Percentiles rank a stretch among this genome's conserved stretches.
phyloP scores from a whole-genome alignment of 1,284 basidiomycete genomes.

The Rhodotorula sp. region DNA sequence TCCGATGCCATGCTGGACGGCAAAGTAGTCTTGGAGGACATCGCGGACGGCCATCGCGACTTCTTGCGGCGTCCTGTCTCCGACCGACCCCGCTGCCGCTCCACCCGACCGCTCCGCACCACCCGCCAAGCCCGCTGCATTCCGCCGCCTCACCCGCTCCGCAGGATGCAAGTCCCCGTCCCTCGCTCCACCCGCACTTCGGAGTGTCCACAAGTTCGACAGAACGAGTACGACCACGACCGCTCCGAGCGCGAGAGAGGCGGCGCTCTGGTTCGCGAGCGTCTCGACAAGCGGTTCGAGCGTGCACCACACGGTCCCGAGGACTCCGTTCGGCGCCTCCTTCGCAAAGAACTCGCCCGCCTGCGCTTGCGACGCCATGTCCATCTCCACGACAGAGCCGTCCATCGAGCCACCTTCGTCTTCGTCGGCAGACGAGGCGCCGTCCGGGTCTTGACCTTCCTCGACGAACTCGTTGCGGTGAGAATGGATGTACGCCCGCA shows the following conservation, averaged over 20 bases:
- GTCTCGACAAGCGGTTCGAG: conserved; percentile 19
- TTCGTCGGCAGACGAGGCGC: conserved; percentile 6
- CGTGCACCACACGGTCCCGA: background rate
- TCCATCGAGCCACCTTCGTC: background rate
- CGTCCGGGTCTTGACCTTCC: conserved; percentile 61
- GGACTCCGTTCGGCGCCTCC: background rate
- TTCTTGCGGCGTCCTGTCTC: conserved; percentile 38
- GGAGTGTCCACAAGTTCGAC: conserved; percentile 49
- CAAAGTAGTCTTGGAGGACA: conserved; percentile 47
- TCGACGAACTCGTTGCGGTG: conserved; percentile 87
- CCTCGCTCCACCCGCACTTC: background rate
- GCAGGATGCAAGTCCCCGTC: conserved; percentile 4
- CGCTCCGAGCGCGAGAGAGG: conserved; percentile 41
- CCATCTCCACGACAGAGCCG: background rate
- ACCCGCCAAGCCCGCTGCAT: background rate
- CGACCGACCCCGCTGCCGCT: background rate
- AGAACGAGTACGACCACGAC: conserved; percentile 48
- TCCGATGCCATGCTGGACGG: conserved; percentile 11
- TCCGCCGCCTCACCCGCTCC: conserved; percentile 6
- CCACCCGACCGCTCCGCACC: background rate
- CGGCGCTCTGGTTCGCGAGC: conserved; percentile 13
- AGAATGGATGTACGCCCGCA: conserved; percentile 81
- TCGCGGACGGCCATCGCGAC: conserved; percentile 48
- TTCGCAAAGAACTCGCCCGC: background rate
- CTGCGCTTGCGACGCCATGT: too few species aligned